Conservation (phyloP, 2,329 filamentous ascomycete species). For the Phaeosphaeriaceae sp. region DNA sequence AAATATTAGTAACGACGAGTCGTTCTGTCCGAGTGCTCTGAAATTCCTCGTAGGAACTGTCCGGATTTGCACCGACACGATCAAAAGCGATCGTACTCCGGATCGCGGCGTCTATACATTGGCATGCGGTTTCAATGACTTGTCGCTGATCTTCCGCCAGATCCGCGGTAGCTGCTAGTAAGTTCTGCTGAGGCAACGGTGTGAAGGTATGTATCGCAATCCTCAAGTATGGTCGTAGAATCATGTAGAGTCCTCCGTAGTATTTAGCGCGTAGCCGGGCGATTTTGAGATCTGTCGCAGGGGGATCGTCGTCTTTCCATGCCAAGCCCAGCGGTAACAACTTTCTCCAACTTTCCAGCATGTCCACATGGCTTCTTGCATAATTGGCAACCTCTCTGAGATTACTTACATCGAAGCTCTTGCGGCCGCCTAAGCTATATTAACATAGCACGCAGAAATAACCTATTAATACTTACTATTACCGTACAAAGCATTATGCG, state of each 20-base stretch:
- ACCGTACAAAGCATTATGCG: slow-evolving; percentile 60
- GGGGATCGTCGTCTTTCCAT: slow-evolving; percentile 70
- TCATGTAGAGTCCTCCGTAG: slow-evolving; percentile 32
- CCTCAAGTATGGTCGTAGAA: slow-evolving; percentile 79
- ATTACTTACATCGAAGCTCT: slow-evolving; percentile 26
- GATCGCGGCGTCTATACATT: too few relatives aligned
- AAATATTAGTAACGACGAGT: slow-evolving; percentile 86
- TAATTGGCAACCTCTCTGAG: slow-evolving; percentile 11
- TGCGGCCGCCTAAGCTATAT: slow-evolving; percentile 35
- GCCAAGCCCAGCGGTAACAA: slow-evolving; percentile 57
- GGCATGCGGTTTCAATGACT: too few relatives aligned
- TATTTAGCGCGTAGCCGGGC: slow-evolving; percentile 85
- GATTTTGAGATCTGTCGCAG: slow-evolving; percentile 74
- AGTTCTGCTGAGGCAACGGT: too few relatives aligned
- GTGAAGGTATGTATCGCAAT: too few relatives aligned
- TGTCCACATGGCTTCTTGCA: slow-evolving; percentile 37
- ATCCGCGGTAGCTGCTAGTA: too few relatives aligned
- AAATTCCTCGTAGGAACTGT: slow-evolving; percentile 44
- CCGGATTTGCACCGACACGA: slow-evolving; percentile 37
- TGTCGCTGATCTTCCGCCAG: too few relatives aligned
- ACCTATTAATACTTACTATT: slow-evolving; percentile 20
- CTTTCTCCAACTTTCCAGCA: slow-evolving; percentile 57
- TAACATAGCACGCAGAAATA: slow-evolving; percentile 27
- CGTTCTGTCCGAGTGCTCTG: slow-evolving; percentile 65
- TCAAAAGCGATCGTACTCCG: too few relatives aligned